Percentiles rank a stretch among this genome's conserved stretches.
These are phyloP conservation scores for Neospora caninum DNA, from an alignment of 169 alveolate genomes.

Conservation along the genomic window DNA sequence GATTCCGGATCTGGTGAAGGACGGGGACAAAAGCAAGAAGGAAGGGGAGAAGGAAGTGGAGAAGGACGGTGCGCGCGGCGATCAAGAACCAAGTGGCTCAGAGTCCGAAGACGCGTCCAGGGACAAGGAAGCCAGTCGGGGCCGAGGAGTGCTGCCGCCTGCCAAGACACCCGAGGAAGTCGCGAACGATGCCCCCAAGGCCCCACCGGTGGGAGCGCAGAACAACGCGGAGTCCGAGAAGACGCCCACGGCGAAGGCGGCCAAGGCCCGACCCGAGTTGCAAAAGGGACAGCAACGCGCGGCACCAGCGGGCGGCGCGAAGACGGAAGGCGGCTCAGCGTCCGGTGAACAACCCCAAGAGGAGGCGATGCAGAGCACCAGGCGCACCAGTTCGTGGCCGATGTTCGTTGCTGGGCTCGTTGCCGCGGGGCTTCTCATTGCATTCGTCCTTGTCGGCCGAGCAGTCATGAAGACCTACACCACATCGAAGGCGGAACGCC, in stretches of 20 bases:
- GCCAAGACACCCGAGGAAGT: too few relatives aligned
- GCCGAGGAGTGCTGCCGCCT: too few relatives aligned
- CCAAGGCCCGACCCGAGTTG: background rate
- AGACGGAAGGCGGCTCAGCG: background rate
- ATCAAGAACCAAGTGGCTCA: too few relatives aligned
- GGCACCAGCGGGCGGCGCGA: background rate
- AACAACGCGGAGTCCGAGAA: background rate
- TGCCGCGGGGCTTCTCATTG: background rate
- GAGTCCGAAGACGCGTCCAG: too few relatives aligned
- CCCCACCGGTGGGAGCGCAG: background rate
- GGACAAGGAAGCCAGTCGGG: too few relatives aligned
- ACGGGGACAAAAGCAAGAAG: background rate
- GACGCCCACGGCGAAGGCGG: background rate
- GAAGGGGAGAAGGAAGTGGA: background rate
- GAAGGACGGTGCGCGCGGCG: too few relatives aligned
- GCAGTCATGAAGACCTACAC: background rate
- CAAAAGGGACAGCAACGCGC: background rate
- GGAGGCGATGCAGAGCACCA: background rate
- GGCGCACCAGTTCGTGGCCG: background rate
- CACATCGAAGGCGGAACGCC: background rate
- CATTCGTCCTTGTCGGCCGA: background rate
- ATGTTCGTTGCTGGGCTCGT: background rate
- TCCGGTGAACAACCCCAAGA: background rate
- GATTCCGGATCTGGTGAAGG: background rate
- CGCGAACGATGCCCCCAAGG: background rate